phyloP scores from a whole-genome alignment of 768 basidiomycete genomes.

The Boletus tomentosulus region DNA sequence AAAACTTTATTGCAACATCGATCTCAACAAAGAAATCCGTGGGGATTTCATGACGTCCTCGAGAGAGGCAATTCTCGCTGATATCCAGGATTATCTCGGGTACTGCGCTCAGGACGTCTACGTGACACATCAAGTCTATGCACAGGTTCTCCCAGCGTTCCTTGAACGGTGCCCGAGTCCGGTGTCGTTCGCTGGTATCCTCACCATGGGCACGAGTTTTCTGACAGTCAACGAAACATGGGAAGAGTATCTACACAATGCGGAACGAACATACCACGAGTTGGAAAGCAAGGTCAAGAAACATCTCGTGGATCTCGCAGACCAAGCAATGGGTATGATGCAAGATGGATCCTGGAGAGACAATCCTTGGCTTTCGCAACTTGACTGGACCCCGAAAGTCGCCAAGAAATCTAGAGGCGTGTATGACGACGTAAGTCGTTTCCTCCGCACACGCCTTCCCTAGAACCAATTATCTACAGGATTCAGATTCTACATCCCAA shows the following conservation, averaged over 20 bases:
- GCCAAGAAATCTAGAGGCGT: conserved; percentile 68
- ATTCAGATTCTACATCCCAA: background rate
- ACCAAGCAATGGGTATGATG: conserved; percentile 48
- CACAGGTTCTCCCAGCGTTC: conserved; percentile 75
- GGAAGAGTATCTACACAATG: conserved; percentile 75
- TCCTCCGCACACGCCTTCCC: background rate
- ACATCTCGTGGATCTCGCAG: conserved; percentile 66
- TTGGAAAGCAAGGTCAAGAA: conserved; percentile 60
- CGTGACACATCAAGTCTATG: conserved; percentile 79
- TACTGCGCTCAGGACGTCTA: conserved; percentile 87
- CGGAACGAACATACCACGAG: conserved; percentile 72
- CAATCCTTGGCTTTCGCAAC: conserved; percentile 82
- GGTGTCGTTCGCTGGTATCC: conserved; percentile 85
- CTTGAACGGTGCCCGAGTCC: conserved; percentile 83
- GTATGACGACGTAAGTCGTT: conserved; percentile 22
- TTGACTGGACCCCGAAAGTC: conserved; percentile 93
- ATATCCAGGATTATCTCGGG: conserved; percentile 67
- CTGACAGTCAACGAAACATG: conserved; percentile 87
- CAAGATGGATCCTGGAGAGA: conserved; percentile 53
- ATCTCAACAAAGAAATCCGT: conserved; percentile 73
- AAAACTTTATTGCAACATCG: conserved; percentile 79
- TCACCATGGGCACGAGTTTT: conserved; percentile 90
- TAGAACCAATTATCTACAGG: conserved; percentile 6
- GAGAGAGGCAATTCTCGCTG: conserved; percentile 58
- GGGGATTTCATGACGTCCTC: conserved; percentile 70